phyloP scores from a whole-genome alignment of 805 yeast genomes.

The Candida cerambycidarum region DNA sequence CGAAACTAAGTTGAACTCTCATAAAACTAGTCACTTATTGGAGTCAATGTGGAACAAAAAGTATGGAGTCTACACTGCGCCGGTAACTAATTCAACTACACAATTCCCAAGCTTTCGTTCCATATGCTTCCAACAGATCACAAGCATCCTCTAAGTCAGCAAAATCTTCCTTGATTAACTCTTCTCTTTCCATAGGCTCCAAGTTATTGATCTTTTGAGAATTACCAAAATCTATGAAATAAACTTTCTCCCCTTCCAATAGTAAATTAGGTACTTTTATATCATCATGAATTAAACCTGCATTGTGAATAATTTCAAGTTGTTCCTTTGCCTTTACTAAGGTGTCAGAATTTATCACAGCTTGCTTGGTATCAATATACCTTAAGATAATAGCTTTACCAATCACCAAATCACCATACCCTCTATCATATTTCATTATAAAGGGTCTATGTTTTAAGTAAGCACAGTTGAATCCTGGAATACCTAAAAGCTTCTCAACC shows the following conservation, averaged over 20 bases:
- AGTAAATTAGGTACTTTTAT: neutral
- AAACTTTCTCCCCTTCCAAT: neutral
- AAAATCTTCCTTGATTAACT: neutral
- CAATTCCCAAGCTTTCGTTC: no score
- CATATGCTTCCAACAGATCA: no score
- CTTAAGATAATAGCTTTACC: slow-evolving; percentile 5
- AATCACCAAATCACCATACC: slow-evolving; percentile 1
- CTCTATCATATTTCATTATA: slow-evolving; percentile 4
- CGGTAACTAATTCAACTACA: no score
- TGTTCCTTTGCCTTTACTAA: neutral
- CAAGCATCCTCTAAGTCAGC: neutral
- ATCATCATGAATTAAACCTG: slow-evolving; percentile 4
- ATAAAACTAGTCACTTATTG: no score
- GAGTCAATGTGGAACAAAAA: no score
- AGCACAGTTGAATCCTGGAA: slow-evolving; percentile 1
- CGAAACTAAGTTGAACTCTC: no score
- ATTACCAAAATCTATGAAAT: slow-evolving; percentile 4
- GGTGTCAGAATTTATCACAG: neutral
- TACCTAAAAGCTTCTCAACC: slow-evolving; percentile 1
- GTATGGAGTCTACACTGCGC: no score
- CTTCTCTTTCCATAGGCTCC: neutral
- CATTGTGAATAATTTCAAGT: slow-evolving; percentile 4
- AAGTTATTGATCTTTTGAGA: neutral
- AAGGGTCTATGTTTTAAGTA: slow-evolving; percentile 1
- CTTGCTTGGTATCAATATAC: slow-evolving; percentile 1